A percentile compares a stretch with the other conserved stretches of the same genome.
These are phyloP conservation scores for Pulicaria dysenterica DNA, from an alignment of 129 eudicot genomes.

Conservation along the genomic window DNA sequence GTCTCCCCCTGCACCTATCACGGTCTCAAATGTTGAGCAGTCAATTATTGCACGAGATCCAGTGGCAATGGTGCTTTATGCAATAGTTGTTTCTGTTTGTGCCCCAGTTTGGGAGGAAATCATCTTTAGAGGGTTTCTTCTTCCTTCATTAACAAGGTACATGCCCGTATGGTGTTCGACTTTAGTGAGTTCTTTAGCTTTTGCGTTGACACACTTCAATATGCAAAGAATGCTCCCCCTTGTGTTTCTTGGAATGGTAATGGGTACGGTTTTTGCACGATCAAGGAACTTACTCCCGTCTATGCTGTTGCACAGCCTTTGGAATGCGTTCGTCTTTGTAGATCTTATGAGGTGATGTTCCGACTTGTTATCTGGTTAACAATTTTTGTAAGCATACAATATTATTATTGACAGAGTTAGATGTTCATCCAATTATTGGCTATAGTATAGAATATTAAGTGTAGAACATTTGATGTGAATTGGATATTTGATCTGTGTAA, in stretches of 20 bases:
- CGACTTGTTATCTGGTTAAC: neutral
- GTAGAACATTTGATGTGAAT: slow-evolving; percentile 17
- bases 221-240: slow-evolving; percentile 71
- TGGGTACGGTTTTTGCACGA: slow-evolving; percentile 65
- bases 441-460: slow-evolving; percentile 17
- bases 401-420: slow-evolving; percentile 19
- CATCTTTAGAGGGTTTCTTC: slow-evolving; percentile 77
- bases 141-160: slow-evolving; percentile 72
- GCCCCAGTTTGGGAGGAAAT: slow-evolving; percentile 81
- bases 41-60: slow-evolving; percentile 75
- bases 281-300: slow-evolving; percentile 64
- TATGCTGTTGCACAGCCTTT: slow-evolving; percentile 67
- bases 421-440: slow-evolving; percentile 14
- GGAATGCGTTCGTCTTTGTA: slow-evolving; percentile 76
- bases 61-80: slow-evolving; percentile 64
- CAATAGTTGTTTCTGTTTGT: slow-evolving; percentile 62
- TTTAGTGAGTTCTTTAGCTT: slow-evolving; percentile 64
- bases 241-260: slow-evolving; percentile 60
- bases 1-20: slow-evolving; percentile 63
- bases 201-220: slow-evolving; percentile 74
- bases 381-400: slow-evolving; percentile 19
- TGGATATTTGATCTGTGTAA: slow-evolving; percentile 29
- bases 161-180: slow-evolving; percentile 78
- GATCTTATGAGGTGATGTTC: slow-evolving; percentile 66
- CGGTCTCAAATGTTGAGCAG: slow-evolving; percentile 67